Base-by-base conservation (phyloP, 1,284 basidiomycete genomes). In the Dichomitus squalens region DNA sequence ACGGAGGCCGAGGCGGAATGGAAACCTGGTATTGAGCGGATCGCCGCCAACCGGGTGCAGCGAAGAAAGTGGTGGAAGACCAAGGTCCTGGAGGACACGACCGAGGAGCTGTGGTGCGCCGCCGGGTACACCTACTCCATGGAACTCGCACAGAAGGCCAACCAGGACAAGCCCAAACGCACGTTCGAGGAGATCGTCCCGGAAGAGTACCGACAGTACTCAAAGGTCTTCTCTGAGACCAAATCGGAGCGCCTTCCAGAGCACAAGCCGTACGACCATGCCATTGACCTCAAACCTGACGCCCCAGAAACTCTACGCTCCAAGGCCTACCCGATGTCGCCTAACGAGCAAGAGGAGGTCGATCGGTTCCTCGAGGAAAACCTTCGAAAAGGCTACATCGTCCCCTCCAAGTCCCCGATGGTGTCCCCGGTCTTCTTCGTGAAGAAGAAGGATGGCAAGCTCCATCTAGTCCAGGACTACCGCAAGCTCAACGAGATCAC, bases 341-440 rank as follows among this genome's bases (percentile, higher is more conserved):
- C 54, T 7, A 41, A 50, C 6, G 70, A 73, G 55, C 64, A 65
- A 9, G 44, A 60, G 14, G 47, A 59, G 2, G 46, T 70, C 1
- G 52, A 63, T 12, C 60, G 60, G 4, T 72, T 65, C 50, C 7
- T 72, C 2, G 55, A 72, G 39, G n/a, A n/a, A n/a, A 67, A 71
- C 46, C 59, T 74, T 0, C 38, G 25, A 0, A 70, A 66, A 23
- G 73, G 71, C 0, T 67, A 70, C 49, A 72, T 75, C 25, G 40
- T 55, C 3, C 58, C 54, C 2, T 75, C 70, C 0, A 55, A 68
- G 36, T 73, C 70, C 0, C 64, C 70, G 0, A 62, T 65, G 25
- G 70, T 59, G 25, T 66, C 65, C 0, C 67, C 64, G 1, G 55
- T 68, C 53, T 68, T 69, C 58, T 69, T 69, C 39, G 58, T 68